Evolutionary conservation across 768 basidiomycete species (phyloP).

Genomic region (Mycena vitilis): DNA sequence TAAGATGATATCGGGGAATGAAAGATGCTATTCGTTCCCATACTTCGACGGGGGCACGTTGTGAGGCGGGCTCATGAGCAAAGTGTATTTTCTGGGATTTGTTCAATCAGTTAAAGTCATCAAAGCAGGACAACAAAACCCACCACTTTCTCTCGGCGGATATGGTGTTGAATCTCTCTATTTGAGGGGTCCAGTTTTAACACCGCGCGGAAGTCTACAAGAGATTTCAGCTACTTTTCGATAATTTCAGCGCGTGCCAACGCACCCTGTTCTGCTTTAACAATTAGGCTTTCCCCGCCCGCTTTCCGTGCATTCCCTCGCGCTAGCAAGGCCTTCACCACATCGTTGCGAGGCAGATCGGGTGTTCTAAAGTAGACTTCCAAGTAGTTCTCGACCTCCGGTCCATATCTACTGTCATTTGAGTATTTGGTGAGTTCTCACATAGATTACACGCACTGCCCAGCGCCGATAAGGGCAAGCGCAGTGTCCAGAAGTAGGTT

Average conservation of each 20-base stretch:
- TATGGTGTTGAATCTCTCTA: constrained; percentile 60
- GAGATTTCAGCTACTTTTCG: not conserved
- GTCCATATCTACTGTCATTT: constrained; percentile 61
- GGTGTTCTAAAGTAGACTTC: constrained; percentile 76
- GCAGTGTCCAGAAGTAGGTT: constrained; percentile 63
- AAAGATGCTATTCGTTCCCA: constrained; percentile 75
- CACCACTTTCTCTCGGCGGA: constrained; percentile 62
- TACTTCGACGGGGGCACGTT: constrained; percentile 71
- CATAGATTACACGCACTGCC: constrained; percentile 52
- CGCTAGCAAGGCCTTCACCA: constrained; percentile 66
- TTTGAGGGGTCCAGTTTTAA: constrained; percentile 71
- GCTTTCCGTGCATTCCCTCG: constrained; percentile 69
- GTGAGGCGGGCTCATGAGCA: constrained; percentile 66
- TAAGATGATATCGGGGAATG: constrained; percentile 73
- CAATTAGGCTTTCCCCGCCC: constrained; percentile 65
- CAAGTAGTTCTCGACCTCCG: constrained; percentile 72
- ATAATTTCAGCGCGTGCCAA: constrained; percentile 13
- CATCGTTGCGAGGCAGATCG: constrained; percentile 60
- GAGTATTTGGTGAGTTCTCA: constrained; percentile 14
- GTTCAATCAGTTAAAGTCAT: not conserved
- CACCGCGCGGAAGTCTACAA: constrained; percentile 70
- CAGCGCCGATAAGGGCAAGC: constrained; percentile 59
- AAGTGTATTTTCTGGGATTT: constrained; percentile 60
- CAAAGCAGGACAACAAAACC: constrained; percentile 29
- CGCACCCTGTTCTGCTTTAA: constrained; percentile 70